phyloP scores from a whole-genome alignment of 768 basidiomycete genomes.

The Crepidotus variabilis region DNA sequence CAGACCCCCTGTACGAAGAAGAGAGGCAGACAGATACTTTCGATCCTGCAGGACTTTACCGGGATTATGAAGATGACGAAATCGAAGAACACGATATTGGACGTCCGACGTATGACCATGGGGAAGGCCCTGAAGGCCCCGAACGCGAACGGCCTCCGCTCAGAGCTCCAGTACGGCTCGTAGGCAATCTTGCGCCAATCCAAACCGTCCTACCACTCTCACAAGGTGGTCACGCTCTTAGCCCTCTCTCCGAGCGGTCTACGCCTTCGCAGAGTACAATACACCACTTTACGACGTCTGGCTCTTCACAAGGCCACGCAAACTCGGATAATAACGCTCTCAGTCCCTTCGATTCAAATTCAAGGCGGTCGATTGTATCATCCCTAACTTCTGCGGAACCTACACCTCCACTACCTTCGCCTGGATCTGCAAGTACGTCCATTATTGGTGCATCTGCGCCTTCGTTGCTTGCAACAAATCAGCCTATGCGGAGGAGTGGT shows the following conservation, averaged over 20 bases:
- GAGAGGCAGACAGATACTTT: constrained; percentile 10
- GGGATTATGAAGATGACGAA: not conserved
- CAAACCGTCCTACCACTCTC: constrained; percentile 31
- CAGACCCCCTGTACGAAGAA: constrained; percentile 36
- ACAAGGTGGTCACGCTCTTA: constrained; percentile 28
- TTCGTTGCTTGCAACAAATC: constrained; percentile 23
- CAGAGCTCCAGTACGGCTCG: constrained; percentile 14
- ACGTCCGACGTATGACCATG: constrained; percentile 2
- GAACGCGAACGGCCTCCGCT: constrained; percentile 10
- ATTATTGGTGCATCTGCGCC: constrained; percentile 38
- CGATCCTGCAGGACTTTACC: constrained; percentile 18
- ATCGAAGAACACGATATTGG: no score
- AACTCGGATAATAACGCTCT: constrained; percentile 12
- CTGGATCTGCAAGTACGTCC: constrained; percentile 31
- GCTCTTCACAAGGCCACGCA: constrained; percentile 23
- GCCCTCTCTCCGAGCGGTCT: constrained; percentile 34
- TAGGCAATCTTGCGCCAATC: constrained; percentile 19
- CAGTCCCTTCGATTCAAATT: constrained; percentile 26
- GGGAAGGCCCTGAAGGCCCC: not conserved
- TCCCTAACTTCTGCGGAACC: not conserved
- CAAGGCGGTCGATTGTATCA: constrained; percentile 22
- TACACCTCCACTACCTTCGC: constrained; percentile 18
- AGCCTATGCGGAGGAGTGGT: constrained; percentile 60
- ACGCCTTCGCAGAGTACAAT: constrained; percentile 29
- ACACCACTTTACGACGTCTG: constrained; percentile 20